Conservation (phyloP, 2,329 filamentous ascomycete species). For the Rutstroemia sp. region DNA sequence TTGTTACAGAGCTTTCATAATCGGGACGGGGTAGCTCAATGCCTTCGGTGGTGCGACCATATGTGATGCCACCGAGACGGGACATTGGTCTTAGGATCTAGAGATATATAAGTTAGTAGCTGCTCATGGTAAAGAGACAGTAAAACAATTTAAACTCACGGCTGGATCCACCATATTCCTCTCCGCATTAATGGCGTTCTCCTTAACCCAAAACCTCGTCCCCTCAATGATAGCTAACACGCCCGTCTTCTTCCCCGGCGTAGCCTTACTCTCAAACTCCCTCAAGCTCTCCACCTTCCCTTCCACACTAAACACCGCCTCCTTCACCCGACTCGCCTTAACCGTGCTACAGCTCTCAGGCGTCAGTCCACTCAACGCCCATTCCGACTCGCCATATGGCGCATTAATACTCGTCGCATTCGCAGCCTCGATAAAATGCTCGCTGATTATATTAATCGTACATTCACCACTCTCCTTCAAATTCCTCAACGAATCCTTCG, state of each 20-base stretch:
- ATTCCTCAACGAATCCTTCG: constrained; percentile 77
- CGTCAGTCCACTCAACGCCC: constrained; percentile 69
- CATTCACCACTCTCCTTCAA: constrained; percentile 66
- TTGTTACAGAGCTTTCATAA: constrained; percentile 35
- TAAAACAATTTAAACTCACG: constrained; percentile 35
- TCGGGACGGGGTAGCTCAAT: constrained; percentile 63
- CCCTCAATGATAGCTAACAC: constrained; percentile 76
- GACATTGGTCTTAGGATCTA: constrained; percentile 67
- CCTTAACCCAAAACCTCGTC: constrained; percentile 78
- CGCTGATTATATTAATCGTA: constrained; percentile 79
- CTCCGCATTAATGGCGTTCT: constrained; percentile 79
- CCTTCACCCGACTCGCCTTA: constrained; percentile 63
- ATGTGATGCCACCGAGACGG: constrained; percentile 80
- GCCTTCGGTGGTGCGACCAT: constrained; percentile 61
- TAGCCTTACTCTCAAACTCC: constrained; percentile 69
- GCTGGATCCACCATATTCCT: constrained; percentile 65
- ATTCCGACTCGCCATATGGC: constrained; percentile 71
- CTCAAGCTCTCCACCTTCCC: constrained; percentile 65
- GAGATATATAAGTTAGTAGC: constrained; percentile 10
- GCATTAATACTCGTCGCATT: constrained; percentile 75
- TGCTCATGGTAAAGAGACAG: background rate
- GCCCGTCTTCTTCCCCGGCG: constrained; percentile 66
- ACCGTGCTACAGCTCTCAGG: constrained; percentile 61
- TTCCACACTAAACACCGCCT: constrained; percentile 79
- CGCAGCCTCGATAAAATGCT: constrained; percentile 79